Percentiles rank a stretch among this genome's conserved stretches.
Conservation (phyloP, 2,329 filamentous ascomycete genomes). For the Ceratocystis destructans region DNA sequence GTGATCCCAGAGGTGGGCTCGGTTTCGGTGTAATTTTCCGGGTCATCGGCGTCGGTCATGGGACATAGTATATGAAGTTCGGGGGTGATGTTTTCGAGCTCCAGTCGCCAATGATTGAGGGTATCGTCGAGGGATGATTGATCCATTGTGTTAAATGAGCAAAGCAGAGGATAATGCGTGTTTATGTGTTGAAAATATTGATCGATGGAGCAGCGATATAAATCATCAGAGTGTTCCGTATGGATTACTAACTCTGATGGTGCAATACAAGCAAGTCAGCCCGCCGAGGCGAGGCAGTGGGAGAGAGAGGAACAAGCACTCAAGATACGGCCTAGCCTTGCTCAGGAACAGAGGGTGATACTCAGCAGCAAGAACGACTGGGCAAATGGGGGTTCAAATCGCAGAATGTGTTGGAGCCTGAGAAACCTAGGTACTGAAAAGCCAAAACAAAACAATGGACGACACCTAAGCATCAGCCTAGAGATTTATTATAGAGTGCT, state of each 20-base stretch:
- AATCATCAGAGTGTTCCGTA: background rate
- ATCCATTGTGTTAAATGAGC: slow-evolving; percentile 26
- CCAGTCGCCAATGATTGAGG: slow-evolving; percentile 32
- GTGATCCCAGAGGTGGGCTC: slow-evolving; percentile 38
- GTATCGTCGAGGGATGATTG: slow-evolving; percentile 28
- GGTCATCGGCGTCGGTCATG: slow-evolving; percentile 47
- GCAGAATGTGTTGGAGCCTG: too few relatives aligned
- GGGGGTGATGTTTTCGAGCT: slow-evolving; percentile 32
- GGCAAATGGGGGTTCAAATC: too few relatives aligned
- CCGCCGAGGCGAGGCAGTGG: background rate
- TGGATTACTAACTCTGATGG: background rate
- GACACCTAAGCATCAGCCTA: background rate
- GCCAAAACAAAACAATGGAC: background rate
- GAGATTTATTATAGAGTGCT: background rate
- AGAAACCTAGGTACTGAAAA: too few relatives aligned
- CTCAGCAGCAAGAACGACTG: too few relatives aligned
- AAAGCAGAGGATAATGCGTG: background rate
- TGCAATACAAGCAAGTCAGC: background rate
- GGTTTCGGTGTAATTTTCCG: slow-evolving; percentile 40
- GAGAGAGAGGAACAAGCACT: too few relatives aligned
- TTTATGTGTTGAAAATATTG: background rate
- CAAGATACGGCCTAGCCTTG: too few relatives aligned
- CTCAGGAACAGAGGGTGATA: too few relatives aligned
- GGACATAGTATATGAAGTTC: slow-evolving; percentile 56
- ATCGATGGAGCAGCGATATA: background rate